Evolutionary conservation across 1,284 basidiomycete genomes (phyloP).

Genomic region (Austroboletus rostrupii): DNA sequence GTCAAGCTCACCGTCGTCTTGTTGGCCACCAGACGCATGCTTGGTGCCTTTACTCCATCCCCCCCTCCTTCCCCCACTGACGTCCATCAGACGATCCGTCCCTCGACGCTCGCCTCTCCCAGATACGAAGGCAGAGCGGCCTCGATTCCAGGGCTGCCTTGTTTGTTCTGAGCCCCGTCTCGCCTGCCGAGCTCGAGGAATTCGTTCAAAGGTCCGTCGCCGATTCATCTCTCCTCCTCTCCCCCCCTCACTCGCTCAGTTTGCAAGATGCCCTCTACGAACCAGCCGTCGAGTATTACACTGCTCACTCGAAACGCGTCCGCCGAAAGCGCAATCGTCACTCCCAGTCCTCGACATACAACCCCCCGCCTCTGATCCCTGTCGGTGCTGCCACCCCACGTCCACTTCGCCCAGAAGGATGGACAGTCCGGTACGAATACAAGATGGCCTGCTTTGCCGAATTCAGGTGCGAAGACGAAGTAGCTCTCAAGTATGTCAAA

Average conservation of each 20-base stretch:
- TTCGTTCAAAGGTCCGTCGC: constrained; percentile 69
- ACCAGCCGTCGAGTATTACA: constrained; percentile 88
- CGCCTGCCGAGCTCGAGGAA: constrained; percentile 74
- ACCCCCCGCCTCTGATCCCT: constrained; percentile 38
- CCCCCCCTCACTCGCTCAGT: constrained; percentile 36
- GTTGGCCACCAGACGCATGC: constrained; percentile 80
- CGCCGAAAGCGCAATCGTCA: constrained; percentile 83
- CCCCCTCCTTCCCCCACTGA: background rate
- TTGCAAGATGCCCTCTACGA: constrained; percentile 87
- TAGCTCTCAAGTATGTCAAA: constrained; percentile 70
- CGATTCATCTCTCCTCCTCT: background rate
- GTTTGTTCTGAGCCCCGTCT: constrained; percentile 92
- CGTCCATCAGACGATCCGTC: constrained; percentile 66
- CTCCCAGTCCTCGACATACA: constrained; percentile 50
- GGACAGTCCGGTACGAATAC: constrained; percentile 95
- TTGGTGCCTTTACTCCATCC: constrained; percentile 48
- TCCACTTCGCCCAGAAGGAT: constrained; percentile 79
- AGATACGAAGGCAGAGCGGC: constrained; percentile 80
- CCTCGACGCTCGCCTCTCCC: constrained; percentile 80
- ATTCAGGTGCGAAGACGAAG: constrained; percentile 85
- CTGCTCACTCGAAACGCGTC: constrained; percentile 86
- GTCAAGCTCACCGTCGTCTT: constrained; percentile 95
- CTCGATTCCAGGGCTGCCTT: constrained; percentile 89
- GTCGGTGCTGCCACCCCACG: constrained; percentile 43
- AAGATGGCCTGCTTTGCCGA: constrained; percentile 97